These are phyloP conservation scores for Ilex asprella DNA, from an alignment of 257 asterid species.

Conservation along the genomic window DNA sequence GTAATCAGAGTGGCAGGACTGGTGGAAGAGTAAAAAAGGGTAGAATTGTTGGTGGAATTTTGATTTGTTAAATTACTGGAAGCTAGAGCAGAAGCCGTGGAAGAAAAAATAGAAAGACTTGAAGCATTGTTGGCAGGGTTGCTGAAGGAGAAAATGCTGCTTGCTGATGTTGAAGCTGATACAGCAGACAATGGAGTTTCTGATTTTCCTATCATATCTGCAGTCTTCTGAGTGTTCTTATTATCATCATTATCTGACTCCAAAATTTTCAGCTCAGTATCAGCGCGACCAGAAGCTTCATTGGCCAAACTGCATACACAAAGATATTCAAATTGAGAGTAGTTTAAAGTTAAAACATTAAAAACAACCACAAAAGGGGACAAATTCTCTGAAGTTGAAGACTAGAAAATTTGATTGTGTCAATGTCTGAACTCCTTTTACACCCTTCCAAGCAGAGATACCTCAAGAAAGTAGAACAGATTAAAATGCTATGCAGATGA, in stretches of 20 bases:
- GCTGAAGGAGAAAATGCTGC: slow-evolving; percentile 5
- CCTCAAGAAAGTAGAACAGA: too few species aligned
- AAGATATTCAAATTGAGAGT: neutral
- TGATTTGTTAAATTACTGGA: slow-evolving; percentile 24
- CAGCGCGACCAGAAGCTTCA: slow-evolving; percentile 19
- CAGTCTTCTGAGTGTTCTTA: slow-evolving; percentile 24
- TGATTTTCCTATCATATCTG: slow-evolving; percentile 33
- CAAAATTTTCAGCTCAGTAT: slow-evolving; percentile 16
- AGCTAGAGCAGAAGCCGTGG: slow-evolving; percentile 11
- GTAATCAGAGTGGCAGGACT: slow-evolving; percentile 20
- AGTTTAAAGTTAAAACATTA: neutral
- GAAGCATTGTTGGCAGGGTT: slow-evolving; percentile 14
- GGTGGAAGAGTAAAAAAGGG: slow-evolving; percentile 27
- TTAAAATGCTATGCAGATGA: too few species aligned
- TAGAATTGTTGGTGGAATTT: slow-evolving; percentile 17
- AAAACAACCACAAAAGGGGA: neutral
- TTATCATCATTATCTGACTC: slow-evolving; percentile 24
- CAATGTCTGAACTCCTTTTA: too few species aligned
- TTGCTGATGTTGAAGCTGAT: slow-evolving; percentile 15
- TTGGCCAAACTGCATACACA: slow-evolving; percentile 39
- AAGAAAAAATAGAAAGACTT: slow-evolving; percentile 23
- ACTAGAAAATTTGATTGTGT: neutral
- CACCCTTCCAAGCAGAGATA: too few species aligned
- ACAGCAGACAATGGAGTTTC: slow-evolving; percentile 18
- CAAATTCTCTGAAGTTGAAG: neutral